Percentiles rank a stretch among this genome's conserved stretches.
Evolutionary conservation across 441 rosid genomes (phyloP).

Genomic region (Bocquillonia castaneifolia): DNA sequence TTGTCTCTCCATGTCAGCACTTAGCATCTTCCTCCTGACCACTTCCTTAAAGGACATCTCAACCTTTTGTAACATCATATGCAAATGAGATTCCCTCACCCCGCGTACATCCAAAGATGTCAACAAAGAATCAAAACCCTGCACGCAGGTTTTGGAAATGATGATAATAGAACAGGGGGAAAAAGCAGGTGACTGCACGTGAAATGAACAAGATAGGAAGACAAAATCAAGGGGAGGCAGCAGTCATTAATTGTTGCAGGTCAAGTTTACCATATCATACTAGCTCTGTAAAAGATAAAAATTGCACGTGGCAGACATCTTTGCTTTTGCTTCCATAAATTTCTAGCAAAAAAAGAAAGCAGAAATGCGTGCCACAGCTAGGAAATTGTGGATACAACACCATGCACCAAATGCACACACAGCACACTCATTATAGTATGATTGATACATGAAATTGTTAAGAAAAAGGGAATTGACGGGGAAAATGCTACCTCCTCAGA

Average conservation of each 20-base stretch:
- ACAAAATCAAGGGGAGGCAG: neutral
- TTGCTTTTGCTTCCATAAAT: conserved; percentile 12
- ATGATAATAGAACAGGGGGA: conserved; percentile 8
- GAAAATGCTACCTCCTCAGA: conserved; percentile 49
- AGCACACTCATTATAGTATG: neutral
- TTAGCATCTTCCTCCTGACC: conserved; percentile 35
- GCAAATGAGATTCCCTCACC: conserved; percentile 65
- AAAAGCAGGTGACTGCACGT: neutral
- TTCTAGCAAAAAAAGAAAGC: neutral
- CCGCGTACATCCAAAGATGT: conserved; percentile 74
- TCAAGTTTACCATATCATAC: conserved; percentile 7
- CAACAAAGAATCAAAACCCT: conserved; percentile 63
- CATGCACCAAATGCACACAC: neutral
- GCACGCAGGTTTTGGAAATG: conserved; percentile 22
- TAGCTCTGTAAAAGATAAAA: neutral
- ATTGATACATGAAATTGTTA: neutral
- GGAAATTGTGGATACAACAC: conserved; percentile 10
- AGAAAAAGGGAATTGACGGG: neutral
- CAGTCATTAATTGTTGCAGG: neutral
- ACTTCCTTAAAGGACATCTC: conserved; percentile 63
- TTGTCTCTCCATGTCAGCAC: conserved; percentile 15
- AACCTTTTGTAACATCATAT: conserved; percentile 58
- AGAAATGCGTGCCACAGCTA: conserved; percentile 8
- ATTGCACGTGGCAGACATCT: conserved; percentile 9
- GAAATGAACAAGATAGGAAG: too few species aligned